Evolutionary conservation across 257 asterid species (phyloP), one percentile per base, ranked within the genome.

Genomic region (Lycium barbarum): DNA sequence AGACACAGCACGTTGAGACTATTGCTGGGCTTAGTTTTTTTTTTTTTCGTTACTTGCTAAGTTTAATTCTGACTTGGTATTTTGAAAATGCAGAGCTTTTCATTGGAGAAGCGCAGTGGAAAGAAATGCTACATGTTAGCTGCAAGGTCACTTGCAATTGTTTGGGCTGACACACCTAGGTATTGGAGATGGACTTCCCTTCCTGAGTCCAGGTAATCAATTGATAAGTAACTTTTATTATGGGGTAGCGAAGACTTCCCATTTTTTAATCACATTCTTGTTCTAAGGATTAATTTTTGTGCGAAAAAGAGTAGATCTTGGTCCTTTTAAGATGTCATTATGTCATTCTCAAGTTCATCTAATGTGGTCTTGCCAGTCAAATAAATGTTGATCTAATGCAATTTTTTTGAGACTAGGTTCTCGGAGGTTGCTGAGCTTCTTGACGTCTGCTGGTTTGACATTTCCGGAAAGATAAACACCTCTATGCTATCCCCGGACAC

Each of bases 121-220:
- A 94, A 92, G 90, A 96, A 92, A 90, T 90, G 93, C 86, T 94
- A 59, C 87, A 92, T 92, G 95, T 87, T 94, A 86, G 88, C 93
- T 67, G 95, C 98, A 85, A 92, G 92, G 87, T 95, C 92, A 8
- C 91, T 94, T 40, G 5, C 3, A 5, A 94, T 93, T 59, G 89
- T 84, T 26, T 93, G 93, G 98, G 88, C 91, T 3, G 93, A 91
- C 71, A 87, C 94, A 10, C 90, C 92, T 54, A 65, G 67, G 43
- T 92, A 93, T 76, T 96, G 98, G 99, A 83, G 71, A 61, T 94
- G 95, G 94, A 66, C 83, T 78, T 51, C 91, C 72, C 86, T 53
- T 49, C 91, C 91, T 0, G 91, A 84, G 73, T 93, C 98, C 81
- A 94, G 98, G 98, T 95, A 92, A 12, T 51, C 63, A 51, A 13